A percentile compares a stretch with the other conserved stretches of the same genome.
These are phyloP conservation scores for Kwoniella dejecticola DNA, from an alignment of 768 basidiomycete species.

Conservation along the genomic window DNA sequence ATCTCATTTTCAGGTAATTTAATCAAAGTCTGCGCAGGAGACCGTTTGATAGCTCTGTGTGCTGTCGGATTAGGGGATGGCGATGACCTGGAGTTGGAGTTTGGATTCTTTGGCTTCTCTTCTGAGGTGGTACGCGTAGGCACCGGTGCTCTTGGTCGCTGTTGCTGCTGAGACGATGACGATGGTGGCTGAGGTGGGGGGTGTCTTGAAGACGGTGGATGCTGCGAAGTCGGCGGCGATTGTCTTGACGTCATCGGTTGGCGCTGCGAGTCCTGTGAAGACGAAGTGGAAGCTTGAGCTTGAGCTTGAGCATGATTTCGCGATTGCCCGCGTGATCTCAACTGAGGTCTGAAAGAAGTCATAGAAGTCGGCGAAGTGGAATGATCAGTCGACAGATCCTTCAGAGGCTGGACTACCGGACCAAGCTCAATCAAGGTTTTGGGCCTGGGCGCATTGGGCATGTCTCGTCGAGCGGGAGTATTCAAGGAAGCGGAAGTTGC, in stretches of 20 bases:
- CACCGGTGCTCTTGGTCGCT: no score
- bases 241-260: no score
- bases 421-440: constrained; percentile 15
- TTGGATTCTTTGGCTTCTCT: neutral
- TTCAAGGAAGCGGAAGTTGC: neutral
- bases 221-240: no score
- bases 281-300: neutral
- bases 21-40: constrained; percentile 12
- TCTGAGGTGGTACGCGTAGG: no score
- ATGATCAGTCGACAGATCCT: constrained; percentile 11
- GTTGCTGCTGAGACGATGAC: no score
- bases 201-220: no score
- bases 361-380: neutral
- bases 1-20: constrained; percentile 8
- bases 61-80: neutral
- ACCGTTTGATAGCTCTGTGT: neutral
- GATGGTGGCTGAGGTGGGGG: no score
- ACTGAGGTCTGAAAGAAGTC: neutral
- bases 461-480: neutral
- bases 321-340: neutral
- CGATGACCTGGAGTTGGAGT: neutral
- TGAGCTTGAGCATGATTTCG: neutral
- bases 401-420: constrained; percentile 6
- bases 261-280: no score
- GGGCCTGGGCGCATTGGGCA: neutral